Evolutionary conservation across 1,284 basidiomycete genomes (phyloP), one percentile per base, ranked within the genome.

Genomic region (Marasmius fiardii): DNA sequence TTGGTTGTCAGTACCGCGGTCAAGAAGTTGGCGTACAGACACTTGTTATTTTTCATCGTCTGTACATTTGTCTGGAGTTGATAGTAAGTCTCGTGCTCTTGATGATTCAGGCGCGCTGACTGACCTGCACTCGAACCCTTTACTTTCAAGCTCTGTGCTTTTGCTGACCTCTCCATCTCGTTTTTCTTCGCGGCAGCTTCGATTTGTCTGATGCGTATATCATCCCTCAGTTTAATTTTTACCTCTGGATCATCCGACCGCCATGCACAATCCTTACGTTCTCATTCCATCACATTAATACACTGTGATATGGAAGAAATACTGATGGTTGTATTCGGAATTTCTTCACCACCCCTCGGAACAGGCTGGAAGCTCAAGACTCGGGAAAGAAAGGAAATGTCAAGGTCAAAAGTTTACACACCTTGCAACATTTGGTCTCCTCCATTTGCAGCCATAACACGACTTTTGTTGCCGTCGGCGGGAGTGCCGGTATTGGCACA

Each of bases 101-200:
- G 52, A 60, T 58, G 62, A 51, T 51, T 28, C 16, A 51, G 14
- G 43, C 54, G 34, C 18, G 21, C 12, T 39, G 51, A 21, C 56
- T n/a, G 28, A 65, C 64, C 63, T 11, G 53, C 57, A 8, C 61
- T 58, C 11, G 61, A 57, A 16, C 66, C 64, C 12, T 24, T 7
- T 2, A 59, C 60, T 43, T 61, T 61, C 14, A 58, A 34, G 16
- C 26, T 26, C 8, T 8, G 8, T 35, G 8, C 34, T 26, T 60
- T 53, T 12, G 60, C 43, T 1, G 55, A 43, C 7, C 57, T 51
- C 23, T 53, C 33, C 3, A 54, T 37, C 41, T 58, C 52, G 14
- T 55, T 62, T 12, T 43, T 44, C 21, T 55, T 56, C 5, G 47
- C 43, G 3, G 57, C 53, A 12, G 31, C 41, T 50, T 63, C 61